Evolutionary conservation across 1,139 yeast genomes (phyloP).

Genomic region (Hyphopichia wangnamkhiaoensis): DNA sequence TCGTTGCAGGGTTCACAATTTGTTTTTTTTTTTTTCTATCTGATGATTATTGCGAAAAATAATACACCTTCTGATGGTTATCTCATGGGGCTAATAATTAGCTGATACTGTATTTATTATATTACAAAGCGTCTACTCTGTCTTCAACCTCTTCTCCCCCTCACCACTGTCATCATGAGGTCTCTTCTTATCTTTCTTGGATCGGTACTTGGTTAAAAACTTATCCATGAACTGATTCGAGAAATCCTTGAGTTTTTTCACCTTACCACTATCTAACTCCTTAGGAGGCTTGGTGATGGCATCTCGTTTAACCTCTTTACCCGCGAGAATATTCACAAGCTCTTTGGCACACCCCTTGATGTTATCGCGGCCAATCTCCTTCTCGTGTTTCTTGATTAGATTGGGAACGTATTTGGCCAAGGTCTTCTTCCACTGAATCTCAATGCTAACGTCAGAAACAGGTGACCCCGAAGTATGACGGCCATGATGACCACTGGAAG

Average conservation of each 20-base stretch:
- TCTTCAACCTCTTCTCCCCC: background rate
- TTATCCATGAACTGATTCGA: conserved; percentile 72
- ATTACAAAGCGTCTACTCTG: background rate
- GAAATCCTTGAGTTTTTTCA: conserved; percentile 67
- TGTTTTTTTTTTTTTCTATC: too few relatives aligned
- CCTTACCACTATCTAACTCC: conserved; percentile 62
- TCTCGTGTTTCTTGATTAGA: conserved; percentile 64
- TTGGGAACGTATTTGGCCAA: conserved; percentile 85
- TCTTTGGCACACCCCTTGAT: conserved; percentile 81
- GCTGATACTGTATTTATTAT: too few relatives aligned
- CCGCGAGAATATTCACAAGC: conserved; percentile 60
- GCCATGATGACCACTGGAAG: conserved; percentile 3
- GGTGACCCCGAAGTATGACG: conserved; percentile 8
- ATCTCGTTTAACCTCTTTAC: conserved; percentile 62
- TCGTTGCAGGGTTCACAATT: too few relatives aligned
- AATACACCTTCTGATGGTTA: too few relatives aligned
- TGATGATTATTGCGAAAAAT: too few relatives aligned
- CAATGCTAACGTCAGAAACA: too few relatives aligned
- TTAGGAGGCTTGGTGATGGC: conserved; percentile 46
- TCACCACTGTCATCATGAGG: conserved; percentile 1
- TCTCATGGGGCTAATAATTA: too few relatives aligned
- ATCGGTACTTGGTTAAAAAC: conserved; percentile 54
- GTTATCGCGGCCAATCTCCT: conserved; percentile 68
- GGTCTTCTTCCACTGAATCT: conserved; percentile 55
- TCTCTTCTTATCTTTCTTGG: conserved; percentile 37